Conservation (phyloP, 208 protist species). For the Wallacemonas collosoma region DNA sequence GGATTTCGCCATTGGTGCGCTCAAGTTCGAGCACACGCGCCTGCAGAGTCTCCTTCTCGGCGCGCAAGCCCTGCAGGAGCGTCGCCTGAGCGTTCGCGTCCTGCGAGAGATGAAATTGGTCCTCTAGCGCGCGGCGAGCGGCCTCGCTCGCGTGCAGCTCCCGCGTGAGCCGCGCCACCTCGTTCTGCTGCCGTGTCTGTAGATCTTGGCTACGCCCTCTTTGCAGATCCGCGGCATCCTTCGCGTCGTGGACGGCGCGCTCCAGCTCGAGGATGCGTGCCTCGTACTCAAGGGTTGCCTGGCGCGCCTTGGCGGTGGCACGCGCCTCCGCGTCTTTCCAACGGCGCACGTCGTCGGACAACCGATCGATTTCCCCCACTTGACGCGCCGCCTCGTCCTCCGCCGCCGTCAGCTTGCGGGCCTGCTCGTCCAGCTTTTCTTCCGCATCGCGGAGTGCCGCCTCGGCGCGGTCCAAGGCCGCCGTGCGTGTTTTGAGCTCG, state of each 20-base stretch:
- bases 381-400: conserved; percentile 26
- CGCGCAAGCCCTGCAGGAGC: conserved; percentile 48
- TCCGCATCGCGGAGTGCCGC: conserved; percentile 35
- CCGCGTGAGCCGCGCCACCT: conserved; percentile 60
- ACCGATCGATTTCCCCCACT: conserved; percentile 28
- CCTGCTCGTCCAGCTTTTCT: conserved; percentile 29
- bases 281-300: conserved; percentile 38
- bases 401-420: conserved; percentile 29
- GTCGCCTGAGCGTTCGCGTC: conserved; percentile 44
- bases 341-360: conserved; percentile 44
- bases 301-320: conserved; percentile 33
- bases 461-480: conserved; percentile 16
- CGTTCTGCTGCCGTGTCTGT: conserved; percentile 59
- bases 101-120: conserved; percentile 64
- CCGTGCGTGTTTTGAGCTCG: conserved; percentile 1
- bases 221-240: conserved; percentile 41
- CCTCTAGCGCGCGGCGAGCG: conserved; percentile 68
- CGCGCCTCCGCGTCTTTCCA: conserved; percentile 54
- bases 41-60: conserved; percentile 74
- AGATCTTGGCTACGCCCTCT: conserved; percentile 22
- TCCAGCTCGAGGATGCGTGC: conserved; percentile 38
- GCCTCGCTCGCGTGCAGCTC: conserved; percentile 91
- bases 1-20: conserved; percentile 77
- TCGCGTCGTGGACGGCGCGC: conserved; percentile 36
- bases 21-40: conserved; percentile 73